Conservation (phyloP, 768 basidiomycete species). For the Suillus placidus region DNA sequence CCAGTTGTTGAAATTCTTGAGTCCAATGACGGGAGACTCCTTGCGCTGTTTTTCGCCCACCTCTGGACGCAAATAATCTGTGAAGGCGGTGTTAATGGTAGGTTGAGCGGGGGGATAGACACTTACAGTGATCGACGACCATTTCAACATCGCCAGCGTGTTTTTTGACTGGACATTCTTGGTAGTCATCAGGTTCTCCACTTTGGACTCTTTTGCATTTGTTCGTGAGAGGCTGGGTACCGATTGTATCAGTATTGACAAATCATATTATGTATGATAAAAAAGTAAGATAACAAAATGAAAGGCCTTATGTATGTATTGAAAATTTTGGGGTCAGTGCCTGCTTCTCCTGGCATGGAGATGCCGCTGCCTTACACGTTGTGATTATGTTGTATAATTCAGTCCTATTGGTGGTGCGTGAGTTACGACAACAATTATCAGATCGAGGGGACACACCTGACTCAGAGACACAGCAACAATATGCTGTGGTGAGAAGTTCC, state of each 20-base stretch:
- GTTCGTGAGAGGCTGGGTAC: conserved; percentile 49
- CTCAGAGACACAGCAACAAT: neutral
- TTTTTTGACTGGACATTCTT: conserved; percentile 49
- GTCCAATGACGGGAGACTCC: conserved; percentile 92
- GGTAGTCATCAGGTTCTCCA: conserved; percentile 40
- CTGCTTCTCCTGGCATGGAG: too few species aligned
- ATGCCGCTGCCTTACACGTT: too few species aligned
- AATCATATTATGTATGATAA: too few species aligned
- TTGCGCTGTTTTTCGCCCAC: conserved; percentile 83
- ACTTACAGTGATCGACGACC: conserved; percentile 79
- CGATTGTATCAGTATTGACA: too few species aligned
- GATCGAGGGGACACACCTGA: too few species aligned
- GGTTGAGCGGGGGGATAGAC: conserved; percentile 10
- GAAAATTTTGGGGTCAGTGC: too few species aligned
- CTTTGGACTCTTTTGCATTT: conserved; percentile 56
- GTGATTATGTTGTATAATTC: too few species aligned
- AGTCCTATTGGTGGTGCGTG: too few species aligned
- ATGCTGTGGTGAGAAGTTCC: too few species aligned
- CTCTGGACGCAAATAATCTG: conserved; percentile 93
- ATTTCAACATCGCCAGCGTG: conserved; percentile 69
- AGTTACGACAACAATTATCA: too few species aligned
- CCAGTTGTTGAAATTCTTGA: conserved; percentile 99
- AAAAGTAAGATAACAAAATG: too few species aligned
- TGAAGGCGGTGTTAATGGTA: conserved; percentile 11
- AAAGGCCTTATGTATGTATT: too few species aligned